Base-by-base conservation (phyloP, 2,329 filamentous ascomycete genomes). In the Chaetomiaceae sp. region DNA sequence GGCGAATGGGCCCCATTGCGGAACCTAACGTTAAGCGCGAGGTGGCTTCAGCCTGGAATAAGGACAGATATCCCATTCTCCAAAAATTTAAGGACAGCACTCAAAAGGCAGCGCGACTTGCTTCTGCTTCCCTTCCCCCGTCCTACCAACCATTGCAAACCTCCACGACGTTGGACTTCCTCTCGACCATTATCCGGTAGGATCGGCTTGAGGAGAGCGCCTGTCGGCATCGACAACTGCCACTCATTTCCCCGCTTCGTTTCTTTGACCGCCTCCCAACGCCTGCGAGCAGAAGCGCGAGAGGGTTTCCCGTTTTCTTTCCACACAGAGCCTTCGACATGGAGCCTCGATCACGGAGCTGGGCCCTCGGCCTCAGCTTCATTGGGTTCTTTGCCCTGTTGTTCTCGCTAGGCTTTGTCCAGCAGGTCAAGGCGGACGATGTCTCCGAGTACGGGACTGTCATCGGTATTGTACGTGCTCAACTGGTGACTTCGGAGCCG, bases 361-460 rank as follows among this genome's bases (percentile, higher is more conserved):
- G 57, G 58, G 57, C 58, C 77, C 67, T 90, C 74, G 74, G 84
- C 83, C 75, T 96, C 78, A 89, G 88, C 79, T 73, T 93, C 66
- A 75, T 95, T 70, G 84, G 90, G 73, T 96, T 95, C 76, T 84
- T 96, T 62, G 81, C 88, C 65, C 81, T 95, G 56, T 81, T 97
- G 57, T 87, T 98, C 62, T 81, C 86, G 56, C 89, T 90, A 64
- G 85, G 89, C 56, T 84, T 97, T 65, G 80, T 95, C 58, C 82
- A 85, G 70, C 78, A 83, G 57, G 91, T 84, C 51, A 72, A 78
- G 61, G 81, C 84, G 48, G 79, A 88, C 56, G 83, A 89, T 60
- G 75, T 79, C 58, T 83, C 90, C 49, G 84, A 80, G 64, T 87
- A 88, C 69, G 88, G 88, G 66, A 91, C 85, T 62, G 88, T 95